phyloP scores from a whole-genome alignment of 768 basidiomycete genomes.

The Rhodotorula babjevae region DNA sequence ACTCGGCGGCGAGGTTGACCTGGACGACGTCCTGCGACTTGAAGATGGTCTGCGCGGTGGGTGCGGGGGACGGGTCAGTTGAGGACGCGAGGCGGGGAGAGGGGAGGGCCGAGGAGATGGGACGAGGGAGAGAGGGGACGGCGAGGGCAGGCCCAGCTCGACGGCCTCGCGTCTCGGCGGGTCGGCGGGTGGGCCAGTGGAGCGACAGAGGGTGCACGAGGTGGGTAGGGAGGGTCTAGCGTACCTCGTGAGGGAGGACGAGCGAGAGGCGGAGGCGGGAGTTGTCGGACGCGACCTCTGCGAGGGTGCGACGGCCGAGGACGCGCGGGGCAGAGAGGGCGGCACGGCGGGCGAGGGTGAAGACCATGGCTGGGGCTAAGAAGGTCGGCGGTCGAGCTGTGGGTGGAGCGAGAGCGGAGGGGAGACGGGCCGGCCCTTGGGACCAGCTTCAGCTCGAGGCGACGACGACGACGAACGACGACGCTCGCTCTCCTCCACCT shows the following conservation, averaged over 20 bases:
- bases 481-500: too few species aligned
- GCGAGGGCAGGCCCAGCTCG: background rate
- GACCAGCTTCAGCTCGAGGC: background rate
- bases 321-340: slow-evolving; percentile 45
- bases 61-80: slow-evolving; percentile 54
- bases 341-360: slow-evolving; percentile 5
- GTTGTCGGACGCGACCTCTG: slow-evolving; percentile 59
- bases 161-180: background rate
- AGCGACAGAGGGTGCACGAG: background rate
- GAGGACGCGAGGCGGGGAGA: background rate
- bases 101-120: background rate
- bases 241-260: slow-evolving; percentile 89
- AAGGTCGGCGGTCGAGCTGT: background rate
- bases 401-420: background rate
- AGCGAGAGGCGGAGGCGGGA: slow-evolving; percentile 90
- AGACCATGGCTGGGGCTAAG: background rate
- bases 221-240: slow-evolving; percentile 43
- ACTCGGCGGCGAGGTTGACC: slow-evolving; percentile 87
- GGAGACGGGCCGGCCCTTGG: background rate
- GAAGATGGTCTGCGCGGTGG: slow-evolving; percentile 68
- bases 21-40: slow-evolving; percentile 85
- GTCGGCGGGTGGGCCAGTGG: background rate
- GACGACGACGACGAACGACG: too few species aligned
- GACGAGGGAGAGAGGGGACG: background rate
- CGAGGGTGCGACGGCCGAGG: slow-evolving; percentile 72